Evolutionary conservation across 345 rosid species (phyloP).

Genomic region (Capsella bursapastoris): DNA sequence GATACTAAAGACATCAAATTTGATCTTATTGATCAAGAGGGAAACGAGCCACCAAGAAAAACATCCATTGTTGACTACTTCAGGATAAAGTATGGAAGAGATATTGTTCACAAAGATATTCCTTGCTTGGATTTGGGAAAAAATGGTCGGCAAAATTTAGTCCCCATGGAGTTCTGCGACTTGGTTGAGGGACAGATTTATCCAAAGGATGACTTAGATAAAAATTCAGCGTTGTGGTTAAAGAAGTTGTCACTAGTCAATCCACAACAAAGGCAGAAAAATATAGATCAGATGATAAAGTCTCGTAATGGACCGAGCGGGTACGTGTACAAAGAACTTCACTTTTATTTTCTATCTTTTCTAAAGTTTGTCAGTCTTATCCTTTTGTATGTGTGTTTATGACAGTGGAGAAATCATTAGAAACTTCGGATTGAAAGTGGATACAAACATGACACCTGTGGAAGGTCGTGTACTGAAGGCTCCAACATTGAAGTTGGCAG

Average conservation of each 20-base stretch:
- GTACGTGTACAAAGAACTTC: slow-evolving; percentile 49
- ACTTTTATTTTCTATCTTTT: slow-evolving; percentile 1
- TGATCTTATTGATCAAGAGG: slow-evolving; percentile 51
- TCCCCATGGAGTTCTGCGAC: slow-evolving; percentile 85
- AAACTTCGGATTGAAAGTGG: slow-evolving; percentile 73
- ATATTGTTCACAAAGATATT: slow-evolving; percentile 54
- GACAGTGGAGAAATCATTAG: slow-evolving; percentile 60
- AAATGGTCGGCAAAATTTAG: slow-evolving; percentile 52
- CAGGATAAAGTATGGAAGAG: slow-evolving; percentile 53
- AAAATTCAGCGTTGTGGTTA: slow-evolving; percentile 47
- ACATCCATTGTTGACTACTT: slow-evolving; percentile 63
- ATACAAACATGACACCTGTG: slow-evolving; percentile 66
- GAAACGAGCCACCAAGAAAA: slow-evolving; percentile 42
- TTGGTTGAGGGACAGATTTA: slow-evolving; percentile 80
- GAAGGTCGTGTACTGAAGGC: slow-evolving; percentile 75
- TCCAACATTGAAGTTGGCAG: slow-evolving; percentile 64
- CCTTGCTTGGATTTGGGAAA: slow-evolving; percentile 81
- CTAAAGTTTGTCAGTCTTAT: background rate
- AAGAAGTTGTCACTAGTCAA: slow-evolving; percentile 57
- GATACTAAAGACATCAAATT: slow-evolving; percentile 52
- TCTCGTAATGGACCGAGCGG: slow-evolving; percentile 67
- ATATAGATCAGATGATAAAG: slow-evolving; percentile 56
- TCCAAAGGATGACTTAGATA: slow-evolving; percentile 69
- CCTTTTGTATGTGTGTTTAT: slow-evolving; percentile 4
- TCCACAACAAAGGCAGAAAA: slow-evolving; percentile 51